These are phyloP conservation scores for Xylaria sp. DNA, from an alignment of 2,329 filamentous ascomycete genomes.

Conservation along the genomic window DNA sequence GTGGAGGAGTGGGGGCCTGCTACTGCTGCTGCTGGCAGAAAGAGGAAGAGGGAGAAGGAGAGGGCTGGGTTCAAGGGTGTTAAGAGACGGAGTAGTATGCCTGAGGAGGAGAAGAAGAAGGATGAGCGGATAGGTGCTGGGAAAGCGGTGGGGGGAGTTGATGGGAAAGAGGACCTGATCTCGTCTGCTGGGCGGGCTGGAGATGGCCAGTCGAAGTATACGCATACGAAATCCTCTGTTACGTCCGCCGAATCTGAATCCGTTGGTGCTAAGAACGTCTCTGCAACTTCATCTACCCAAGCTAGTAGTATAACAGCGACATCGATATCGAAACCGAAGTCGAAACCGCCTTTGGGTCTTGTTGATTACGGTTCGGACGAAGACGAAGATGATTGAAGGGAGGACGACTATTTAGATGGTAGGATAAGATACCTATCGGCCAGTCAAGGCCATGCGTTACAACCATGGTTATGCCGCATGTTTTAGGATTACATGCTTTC, in stretches of 20 bases:
- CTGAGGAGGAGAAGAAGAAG: slow-evolving; percentile 45
- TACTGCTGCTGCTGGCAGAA: slow-evolving; percentile 49
- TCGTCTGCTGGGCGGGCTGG: slow-evolving; percentile 30
- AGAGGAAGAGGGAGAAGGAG: slow-evolving; percentile 54
- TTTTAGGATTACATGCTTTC: no score
- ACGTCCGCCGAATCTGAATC: slow-evolving; percentile 1
- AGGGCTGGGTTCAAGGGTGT: slow-evolving; percentile 45
- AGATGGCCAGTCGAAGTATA: slow-evolving; percentile 1
- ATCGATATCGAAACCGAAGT: slow-evolving; percentile 43
- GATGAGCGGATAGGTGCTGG: slow-evolving; percentile 25
- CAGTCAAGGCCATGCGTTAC: no score
- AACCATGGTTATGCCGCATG: no score
- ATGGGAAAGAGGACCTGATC: slow-evolving; percentile 12
- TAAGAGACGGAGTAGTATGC: slow-evolving; percentile 53
- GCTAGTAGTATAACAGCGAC: slow-evolving; percentile 36
- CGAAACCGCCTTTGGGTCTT: slow-evolving; percentile 53
- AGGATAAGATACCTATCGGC: no score
- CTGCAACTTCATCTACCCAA: slow-evolving; percentile 27
- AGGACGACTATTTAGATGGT: no score
- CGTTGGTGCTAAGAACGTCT: slow-evolving; percentile 1
- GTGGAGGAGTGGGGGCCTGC: slow-evolving; percentile 51
- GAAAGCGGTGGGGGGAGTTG: slow-evolving; percentile 29
- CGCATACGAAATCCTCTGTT: slow-evolving; percentile 10
- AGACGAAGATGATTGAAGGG: slow-evolving; percentile 58
- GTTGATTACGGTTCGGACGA: slow-evolving; percentile 69